Conservation (phyloP, 1,139 yeast species). For the Hanseniaspora gamundiae region DNA sequence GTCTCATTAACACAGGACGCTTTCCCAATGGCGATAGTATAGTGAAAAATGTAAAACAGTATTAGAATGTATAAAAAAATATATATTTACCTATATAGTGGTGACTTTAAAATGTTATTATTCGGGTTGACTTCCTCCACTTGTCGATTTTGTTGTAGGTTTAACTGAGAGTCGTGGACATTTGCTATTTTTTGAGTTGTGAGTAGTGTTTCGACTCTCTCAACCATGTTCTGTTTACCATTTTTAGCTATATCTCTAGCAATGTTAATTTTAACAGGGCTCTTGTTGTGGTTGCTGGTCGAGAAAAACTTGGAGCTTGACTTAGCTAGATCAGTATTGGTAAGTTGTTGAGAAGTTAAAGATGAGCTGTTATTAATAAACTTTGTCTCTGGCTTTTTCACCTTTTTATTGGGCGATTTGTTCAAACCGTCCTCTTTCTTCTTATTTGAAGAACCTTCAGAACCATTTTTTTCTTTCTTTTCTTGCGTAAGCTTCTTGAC, state of each 20-base stretch:
- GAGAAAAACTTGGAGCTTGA: no score
- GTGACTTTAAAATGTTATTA: no score
- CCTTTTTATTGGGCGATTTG: background rate
- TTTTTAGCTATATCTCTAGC: background rate
- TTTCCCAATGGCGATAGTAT: no score
- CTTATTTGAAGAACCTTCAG: background rate
- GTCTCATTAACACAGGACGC: no score
- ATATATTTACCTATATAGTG: no score
- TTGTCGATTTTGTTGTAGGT: background rate
- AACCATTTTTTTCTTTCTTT: conserved; percentile 28
- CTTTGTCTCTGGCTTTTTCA: no score
- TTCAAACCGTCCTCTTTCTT: background rate
- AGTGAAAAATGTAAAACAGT: no score
- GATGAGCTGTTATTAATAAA: no score
- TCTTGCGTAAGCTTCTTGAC: conserved; percentile 34
- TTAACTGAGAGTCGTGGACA: background rate
- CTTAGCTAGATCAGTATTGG: no score
- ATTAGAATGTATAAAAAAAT: no score
- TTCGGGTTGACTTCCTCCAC: no score
- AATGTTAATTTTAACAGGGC: background rate
- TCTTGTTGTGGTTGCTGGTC: background rate
- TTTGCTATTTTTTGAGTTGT: background rate
- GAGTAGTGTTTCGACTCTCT: background rate
- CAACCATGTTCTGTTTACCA: background rate
- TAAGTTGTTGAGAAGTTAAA: no score